A percentile compares a stretch with the other conserved stretches of the same genome.
These are phyloP conservation scores for Phialophora macrospora DNA, from an alignment of 2,329 filamentous ascomycete species.

Conservation along the genomic window DNA sequence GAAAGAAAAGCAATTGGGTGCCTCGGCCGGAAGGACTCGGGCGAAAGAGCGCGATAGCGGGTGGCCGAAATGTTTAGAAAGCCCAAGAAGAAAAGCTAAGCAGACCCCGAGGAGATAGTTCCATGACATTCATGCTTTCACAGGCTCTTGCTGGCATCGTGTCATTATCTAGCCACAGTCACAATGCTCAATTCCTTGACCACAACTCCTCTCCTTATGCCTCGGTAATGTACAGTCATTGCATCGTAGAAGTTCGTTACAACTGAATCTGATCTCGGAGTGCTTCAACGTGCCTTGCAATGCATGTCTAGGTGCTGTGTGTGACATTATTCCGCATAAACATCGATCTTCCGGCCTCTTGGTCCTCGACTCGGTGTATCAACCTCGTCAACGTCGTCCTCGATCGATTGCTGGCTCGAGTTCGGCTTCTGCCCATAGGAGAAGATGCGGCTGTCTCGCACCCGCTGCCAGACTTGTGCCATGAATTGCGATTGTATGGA, in stretches of 20 bases:
- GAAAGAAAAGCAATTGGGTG: background rate
- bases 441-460: constrained; percentile 17
- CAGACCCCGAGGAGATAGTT: background rate
- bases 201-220: background rate
- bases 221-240: background rate
- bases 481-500: constrained; percentile 18
- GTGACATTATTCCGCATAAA: constrained; percentile 13
- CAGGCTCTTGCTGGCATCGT: background rate
- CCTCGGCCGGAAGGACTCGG: constrained; percentile 24
- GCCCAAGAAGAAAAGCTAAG: background rate
- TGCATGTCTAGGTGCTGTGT: background rate
- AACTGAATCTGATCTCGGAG: background rate
- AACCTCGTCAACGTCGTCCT: constrained; percentile 24
- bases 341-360: constrained; percentile 29
- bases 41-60: constrained; percentile 3
- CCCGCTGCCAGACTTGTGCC: constrained; percentile 23
- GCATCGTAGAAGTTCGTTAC: background rate
- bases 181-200: background rate
- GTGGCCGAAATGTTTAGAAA: background rate
- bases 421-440: background rate
- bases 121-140: background rate
- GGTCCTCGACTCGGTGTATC: constrained; percentile 31
- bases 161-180: background rate
- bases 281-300: background rate
- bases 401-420: background rate